Evolutionary conservation across 2,329 filamentous ascomycete genomes (phyloP), one percentile per base, ranked within the genome.

Genomic region (Chrysoporthe cubensis): DNA sequence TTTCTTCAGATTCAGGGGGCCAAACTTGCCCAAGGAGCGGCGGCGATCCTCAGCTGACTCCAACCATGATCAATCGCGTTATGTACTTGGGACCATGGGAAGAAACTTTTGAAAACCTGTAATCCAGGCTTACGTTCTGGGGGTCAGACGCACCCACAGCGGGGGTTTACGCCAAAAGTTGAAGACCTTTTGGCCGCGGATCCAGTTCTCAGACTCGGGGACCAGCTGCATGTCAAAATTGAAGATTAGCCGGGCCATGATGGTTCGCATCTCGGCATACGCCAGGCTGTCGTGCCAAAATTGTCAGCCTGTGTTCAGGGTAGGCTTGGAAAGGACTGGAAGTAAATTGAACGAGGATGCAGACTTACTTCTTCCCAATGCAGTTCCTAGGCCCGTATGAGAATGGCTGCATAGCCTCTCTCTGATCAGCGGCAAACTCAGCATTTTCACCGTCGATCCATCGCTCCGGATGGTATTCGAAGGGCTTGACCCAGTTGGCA

Each of bases 251-350:
- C 79, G 78, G 1, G 81, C 77, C 1, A 84, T 68, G 11, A 84
- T 80, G 3, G 85, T 69, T 1, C 83, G 79, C 79, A 85, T 81
- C 71, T 86, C 83, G 3, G 78, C 78, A 58, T 82, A 81, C 1
- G 83, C 83, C 42, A 84, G 78, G 66, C 78, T 71, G 7, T 3
- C 9, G 54, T 42, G 18, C 4, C 21, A 9, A 32, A 32, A 50
- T 13, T 5, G 43, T 60, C 16, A 34, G 34, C 50, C 13, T 46
- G 16, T 46, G 14, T 50, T 50, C 44, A 9, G 6, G 3, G 44
- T 18, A 6, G 44, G 0, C 7, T n/a, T n/a, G 2, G 37, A 40
- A 9, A 40, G 37, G 37, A 40, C 37, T 40, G 37, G 37, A 46
- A 48, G 8, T 14, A n/a, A 21, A 4, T 13, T 18, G 48, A 52